Base-by-base conservation (phyloP, 2,329 filamentous ascomycete genomes). In the Pseudogymnoascus sp. region DNA sequence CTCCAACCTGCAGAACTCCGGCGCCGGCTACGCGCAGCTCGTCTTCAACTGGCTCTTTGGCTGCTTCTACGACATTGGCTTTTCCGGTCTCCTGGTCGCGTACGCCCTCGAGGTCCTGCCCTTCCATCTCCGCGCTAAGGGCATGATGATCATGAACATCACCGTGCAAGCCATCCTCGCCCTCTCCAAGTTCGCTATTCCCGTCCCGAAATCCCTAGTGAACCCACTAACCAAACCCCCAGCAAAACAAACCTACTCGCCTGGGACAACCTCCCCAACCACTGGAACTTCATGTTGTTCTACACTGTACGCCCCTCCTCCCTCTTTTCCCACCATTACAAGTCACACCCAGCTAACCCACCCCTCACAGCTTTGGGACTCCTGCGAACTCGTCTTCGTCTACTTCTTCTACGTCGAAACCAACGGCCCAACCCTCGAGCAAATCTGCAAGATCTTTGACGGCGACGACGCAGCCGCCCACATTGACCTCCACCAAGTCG, bases 331-430 rank as follows among this genome's bases (percentile, higher is more conserved):
- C 14, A 2, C 5, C 14, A 6, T 34, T 7, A 64, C 36, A 14
- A 8, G 39, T 26, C 10, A 57, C 4, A 4, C 36, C 18, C 23
- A 47, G 16, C 68, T 71, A 57, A 71, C 34, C 11, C 8, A 47
- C 2, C 40, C 16, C 14, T 16, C 5, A 11, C 34, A 74, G 68
- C 73, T 84, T 63, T 87, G 85, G 85, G 82, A 87, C 71, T 76
- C 81, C 57, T 73, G 80, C 70, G 83, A 87, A 73, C 75, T 87
- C 54, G 66, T 83, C 57, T 86, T 87, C 68, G 84, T 88, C 37
- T 86, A 81, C 74, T 85, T 85, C 77, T 81, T 87, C 73, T 87
- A 86, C 72, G 81, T 87, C 63, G 87, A 91, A 77, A 90, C 87
- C 16, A 85, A 84, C 70, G 86, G 87, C 3, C 85, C 86, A 0